These are phyloP conservation scores for Pittosporum tobira DNA, from an alignment of 129 eudicot genomes.

Conservation along the genomic window DNA sequence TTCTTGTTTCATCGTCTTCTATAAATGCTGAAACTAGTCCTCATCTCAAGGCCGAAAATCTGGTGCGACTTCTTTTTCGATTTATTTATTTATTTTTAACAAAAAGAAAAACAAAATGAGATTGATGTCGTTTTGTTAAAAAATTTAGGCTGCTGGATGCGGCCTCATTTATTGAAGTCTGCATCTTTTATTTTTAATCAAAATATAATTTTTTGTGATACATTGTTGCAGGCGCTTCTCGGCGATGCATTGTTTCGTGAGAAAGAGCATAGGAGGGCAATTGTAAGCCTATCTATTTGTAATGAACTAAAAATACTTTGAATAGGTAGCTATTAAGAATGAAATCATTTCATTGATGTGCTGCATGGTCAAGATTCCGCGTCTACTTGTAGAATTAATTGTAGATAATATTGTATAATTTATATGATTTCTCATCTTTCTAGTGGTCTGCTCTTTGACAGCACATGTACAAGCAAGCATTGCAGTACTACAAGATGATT, in stretches of 20 bases:
- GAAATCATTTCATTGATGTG: too few relatives aligned
- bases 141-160: too few relatives aligned
- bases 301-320: background rate
- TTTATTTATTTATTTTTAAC: background rate
- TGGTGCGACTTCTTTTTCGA: conserved; percentile 33
- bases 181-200: too few relatives aligned
- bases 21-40: conserved; percentile 61
- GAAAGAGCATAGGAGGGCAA: conserved; percentile 72
- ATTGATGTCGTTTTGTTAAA: too few relatives aligned
- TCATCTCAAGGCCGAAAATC: conserved; percentile 73
- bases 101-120: too few relatives aligned
- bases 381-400: too few relatives aligned
- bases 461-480: conserved; percentile 86
- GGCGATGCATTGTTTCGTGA: conserved; percentile 86
- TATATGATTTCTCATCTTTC: background rate
- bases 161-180: too few relatives aligned
- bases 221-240: conserved; percentile 48
- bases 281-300: conserved; percentile 38
- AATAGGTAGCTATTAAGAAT: too few relatives aligned
- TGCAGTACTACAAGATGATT: conserved; percentile 60
- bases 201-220: too few relatives aligned
- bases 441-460: conserved; percentile 14
- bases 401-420: too few relatives aligned
- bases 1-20: conserved; percentile 72
- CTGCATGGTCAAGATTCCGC: too few relatives aligned